Evolutionary conservation across 305 asterid species (phyloP).

Genomic region (Fraxinus velutina): DNA sequence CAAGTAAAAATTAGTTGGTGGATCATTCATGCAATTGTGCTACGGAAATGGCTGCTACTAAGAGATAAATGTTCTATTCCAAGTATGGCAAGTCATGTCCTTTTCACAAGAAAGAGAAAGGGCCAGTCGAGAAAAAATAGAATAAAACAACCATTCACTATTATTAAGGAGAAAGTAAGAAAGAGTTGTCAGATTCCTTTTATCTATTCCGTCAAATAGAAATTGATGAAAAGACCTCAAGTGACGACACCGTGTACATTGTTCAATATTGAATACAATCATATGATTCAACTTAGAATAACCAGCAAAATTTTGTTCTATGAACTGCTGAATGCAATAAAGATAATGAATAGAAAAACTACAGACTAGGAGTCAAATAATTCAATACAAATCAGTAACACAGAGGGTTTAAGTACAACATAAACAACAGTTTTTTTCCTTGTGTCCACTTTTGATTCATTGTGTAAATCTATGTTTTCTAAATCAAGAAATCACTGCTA

Average conservation of each 20-base stretch:
- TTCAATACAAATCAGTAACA: not conserved
- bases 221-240: not conserved
- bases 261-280: not conserved
- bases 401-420: not conserved
- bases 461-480: not conserved
- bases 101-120: not conserved
- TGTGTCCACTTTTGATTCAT: not conserved
- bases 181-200: not conserved
- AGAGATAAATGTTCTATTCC: not conserved
- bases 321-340: not conserved
- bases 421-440: not conserved
- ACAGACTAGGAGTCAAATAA: not conserved
- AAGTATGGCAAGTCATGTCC: not conserved
- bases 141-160: not conserved
- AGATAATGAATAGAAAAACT: not conserved
- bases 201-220: not conserved
- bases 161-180: not conserved
- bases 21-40: not conserved
- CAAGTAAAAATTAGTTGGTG: not conserved
- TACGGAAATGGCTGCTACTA: not conserved
- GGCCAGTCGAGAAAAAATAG: not conserved
- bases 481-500: slow-evolving; percentile 2
- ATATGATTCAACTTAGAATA: not conserved
- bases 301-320: not conserved
- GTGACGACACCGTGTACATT: not conserved